These are phyloP conservation scores for Colletotrichum limetticola DNA, from an alignment of 2,329 filamentous ascomycete species.

Conservation along the genomic window DNA sequence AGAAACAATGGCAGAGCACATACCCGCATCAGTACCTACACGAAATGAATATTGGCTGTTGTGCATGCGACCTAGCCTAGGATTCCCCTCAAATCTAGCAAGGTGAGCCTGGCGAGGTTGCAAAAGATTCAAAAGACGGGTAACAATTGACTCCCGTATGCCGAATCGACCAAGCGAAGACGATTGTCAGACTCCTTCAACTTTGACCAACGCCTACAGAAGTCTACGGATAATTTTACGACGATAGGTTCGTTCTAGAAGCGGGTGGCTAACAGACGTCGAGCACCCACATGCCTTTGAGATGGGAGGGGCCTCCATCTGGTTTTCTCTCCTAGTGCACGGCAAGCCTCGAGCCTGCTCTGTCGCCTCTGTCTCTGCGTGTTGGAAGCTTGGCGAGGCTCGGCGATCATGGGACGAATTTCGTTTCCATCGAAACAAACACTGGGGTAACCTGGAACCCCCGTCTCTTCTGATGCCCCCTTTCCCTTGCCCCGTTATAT, in stretches of 20 bases:
- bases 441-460: conserved; percentile 7
- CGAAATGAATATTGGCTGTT: conserved; percentile 27
- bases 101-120: too few species aligned
- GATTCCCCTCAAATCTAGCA: neutral
- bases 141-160: too few species aligned
- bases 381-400: conserved; percentile 20
- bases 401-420: conserved; percentile 27
- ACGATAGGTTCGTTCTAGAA: neutral
- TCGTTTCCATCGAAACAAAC: conserved; percentile 31
- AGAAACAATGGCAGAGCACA: neutral
- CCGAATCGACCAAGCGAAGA: too few species aligned
- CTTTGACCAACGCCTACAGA: neutral
- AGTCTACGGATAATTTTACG: neutral
- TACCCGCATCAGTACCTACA: conserved; percentile 4
- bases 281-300: neutral
- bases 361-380: neutral
- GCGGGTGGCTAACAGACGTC: neutral
- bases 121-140: too few species aligned
- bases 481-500: neutral
- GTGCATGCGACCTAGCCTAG: conserved; percentile 5
- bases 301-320: neutral
- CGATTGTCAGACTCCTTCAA: too few species aligned
- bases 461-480: neutral
- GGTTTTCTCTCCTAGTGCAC: neutral
- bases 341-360: neutral